Evolutionary conservation across 2,329 filamentous ascomycete genomes (phyloP).

Genomic region (Botryotinia narcissicola): DNA sequence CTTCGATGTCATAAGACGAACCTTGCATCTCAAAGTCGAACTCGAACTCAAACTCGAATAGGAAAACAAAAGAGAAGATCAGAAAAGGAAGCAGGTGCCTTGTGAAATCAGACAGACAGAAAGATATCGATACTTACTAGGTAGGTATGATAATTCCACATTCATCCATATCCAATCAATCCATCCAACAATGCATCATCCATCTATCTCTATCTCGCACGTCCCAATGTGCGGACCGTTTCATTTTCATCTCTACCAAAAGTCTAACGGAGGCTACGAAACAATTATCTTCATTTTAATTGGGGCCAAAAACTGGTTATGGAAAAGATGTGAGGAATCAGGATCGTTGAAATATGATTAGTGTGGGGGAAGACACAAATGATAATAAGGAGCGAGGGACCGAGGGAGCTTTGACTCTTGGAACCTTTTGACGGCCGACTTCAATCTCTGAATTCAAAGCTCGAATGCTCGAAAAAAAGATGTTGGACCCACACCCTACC

Average conservation of each 20-base stretch:
- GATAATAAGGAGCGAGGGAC: not conserved
- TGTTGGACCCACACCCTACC: not conserved
- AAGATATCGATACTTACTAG: not conserved
- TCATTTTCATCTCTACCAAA: not conserved
- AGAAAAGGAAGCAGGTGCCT: not conserved
- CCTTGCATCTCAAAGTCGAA: not conserved
- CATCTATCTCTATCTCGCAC: not conserved
- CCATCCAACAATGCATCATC: not conserved
- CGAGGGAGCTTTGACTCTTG: constrained; percentile 9
- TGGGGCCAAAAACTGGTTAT: not conserved
- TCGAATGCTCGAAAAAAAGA: not conserved
- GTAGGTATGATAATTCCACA: not conserved
- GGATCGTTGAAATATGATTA: not conserved
- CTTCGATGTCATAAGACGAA: not conserved
- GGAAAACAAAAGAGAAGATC: not conserved
- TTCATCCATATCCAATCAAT: not conserved
- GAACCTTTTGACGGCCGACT: not conserved
- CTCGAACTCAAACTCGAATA: not conserved
- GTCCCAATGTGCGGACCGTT: not conserved
- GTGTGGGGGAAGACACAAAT: not conserved
- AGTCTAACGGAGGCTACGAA: not conserved
- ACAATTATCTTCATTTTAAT: not conserved
- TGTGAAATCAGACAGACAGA: not conserved
- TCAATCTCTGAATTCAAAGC: not conserved
- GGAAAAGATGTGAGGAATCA: not conserved